Evolutionary conservation across 106 monocot genomes (phyloP).

Genomic region (Agapanthus africanus): DNA sequence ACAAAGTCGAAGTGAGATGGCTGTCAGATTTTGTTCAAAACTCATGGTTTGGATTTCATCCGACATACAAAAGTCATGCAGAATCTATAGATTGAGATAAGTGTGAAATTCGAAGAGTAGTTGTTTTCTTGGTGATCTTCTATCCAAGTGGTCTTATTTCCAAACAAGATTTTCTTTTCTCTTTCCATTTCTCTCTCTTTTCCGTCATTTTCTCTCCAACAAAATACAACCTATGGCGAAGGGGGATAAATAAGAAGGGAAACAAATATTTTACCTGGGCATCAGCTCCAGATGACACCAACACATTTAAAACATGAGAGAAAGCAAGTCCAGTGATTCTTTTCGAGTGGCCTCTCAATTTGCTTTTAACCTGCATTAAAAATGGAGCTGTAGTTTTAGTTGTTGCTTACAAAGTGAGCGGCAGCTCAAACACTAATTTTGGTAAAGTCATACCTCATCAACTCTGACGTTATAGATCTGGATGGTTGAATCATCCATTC

Average conservation of each 20-base stretch:
- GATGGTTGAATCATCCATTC: constrained; percentile 91
- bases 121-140: too few species aligned
- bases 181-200: too few species aligned
- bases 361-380: constrained; percentile 63
- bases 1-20: too few species aligned
- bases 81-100: too few species aligned
- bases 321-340: constrained; percentile 88
- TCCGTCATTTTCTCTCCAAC: too few species aligned
- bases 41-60: too few species aligned
- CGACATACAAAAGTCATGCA: too few species aligned
- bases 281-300: constrained; percentile 90
- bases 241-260: not conserved
- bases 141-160: too few species aligned
- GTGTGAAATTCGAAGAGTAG: too few species aligned
- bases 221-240: too few species aligned
- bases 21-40: too few species aligned
- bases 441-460: constrained; percentile 91
- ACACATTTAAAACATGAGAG: constrained; percentile 56
- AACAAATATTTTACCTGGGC: constrained; percentile 52
- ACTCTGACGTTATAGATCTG: constrained; percentile 92
- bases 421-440: not conserved
- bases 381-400: not conserved
- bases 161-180: too few species aligned
- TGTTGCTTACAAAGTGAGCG: not conserved
- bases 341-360: constrained; percentile 75